Evolutionary conservation across 257 asterid genomes (phyloP).

Genomic region (Jacaranda copaia): DNA sequence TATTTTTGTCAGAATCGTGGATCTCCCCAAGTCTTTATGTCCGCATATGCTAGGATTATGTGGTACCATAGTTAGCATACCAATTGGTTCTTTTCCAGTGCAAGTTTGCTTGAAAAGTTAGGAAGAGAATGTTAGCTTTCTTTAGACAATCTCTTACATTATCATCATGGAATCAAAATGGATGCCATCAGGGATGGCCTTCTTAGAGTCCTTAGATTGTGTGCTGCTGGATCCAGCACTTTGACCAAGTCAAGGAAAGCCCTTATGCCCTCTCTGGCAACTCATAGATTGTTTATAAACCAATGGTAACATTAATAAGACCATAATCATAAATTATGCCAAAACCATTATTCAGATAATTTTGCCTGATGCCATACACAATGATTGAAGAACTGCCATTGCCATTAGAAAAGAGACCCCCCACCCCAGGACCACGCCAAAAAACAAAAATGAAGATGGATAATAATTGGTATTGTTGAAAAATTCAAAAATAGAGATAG

Average conservation of each 20-base stretch:
- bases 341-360: not conserved
- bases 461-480: not conserved
- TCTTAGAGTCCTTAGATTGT: slow-evolving; percentile 3
- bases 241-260: slow-evolving; percentile 3
- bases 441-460: not conserved
- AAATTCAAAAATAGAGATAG: not conserved
- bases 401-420: not conserved
- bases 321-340: not conserved
- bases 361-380: slow-evolving; percentile 5
- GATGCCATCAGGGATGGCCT: not conserved
- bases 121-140: slow-evolving; percentile 8
- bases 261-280: slow-evolving; percentile 11
- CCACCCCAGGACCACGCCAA: not conserved
- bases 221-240: slow-evolving; percentile 20
- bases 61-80: slow-evolving; percentile 14
- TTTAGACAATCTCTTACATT: not conserved
- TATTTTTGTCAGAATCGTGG: not conserved
- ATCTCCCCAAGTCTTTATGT: not conserved
- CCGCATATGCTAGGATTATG: not conserved
- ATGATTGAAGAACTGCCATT: slow-evolving; percentile 9
- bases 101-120: slow-evolving; percentile 10
- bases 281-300: slow-evolving; percentile 2
- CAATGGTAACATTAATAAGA: not conserved
- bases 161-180: slow-evolving; percentile 5
- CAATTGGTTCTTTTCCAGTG: slow-evolving; percentile 17